Evolutionary conservation across 805 yeast genomes (phyloP).

Genomic region (Metschnikowia lunata): DNA sequence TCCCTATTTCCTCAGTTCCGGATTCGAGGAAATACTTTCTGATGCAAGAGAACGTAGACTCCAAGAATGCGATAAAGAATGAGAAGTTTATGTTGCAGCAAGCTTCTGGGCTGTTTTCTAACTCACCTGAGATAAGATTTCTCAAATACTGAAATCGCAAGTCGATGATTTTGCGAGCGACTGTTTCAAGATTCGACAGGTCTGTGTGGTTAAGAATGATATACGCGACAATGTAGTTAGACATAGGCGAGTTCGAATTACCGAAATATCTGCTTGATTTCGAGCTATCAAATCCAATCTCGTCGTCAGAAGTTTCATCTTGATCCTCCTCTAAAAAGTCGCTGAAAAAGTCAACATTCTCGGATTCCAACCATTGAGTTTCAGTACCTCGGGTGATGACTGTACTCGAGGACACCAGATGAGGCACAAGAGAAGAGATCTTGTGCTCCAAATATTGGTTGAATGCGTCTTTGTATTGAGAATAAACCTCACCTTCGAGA

Average conservation of each 20-base stretch:
- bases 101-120: neutral
- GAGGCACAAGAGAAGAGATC: conserved; percentile 21
- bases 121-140: neutral
- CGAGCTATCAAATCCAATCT: neutral
- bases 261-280: conserved; percentile 1
- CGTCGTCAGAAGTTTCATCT: conserved; percentile 9
- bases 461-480: conserved; percentile 23
- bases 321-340: conserved; percentile 12
- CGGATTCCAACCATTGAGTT: conserved; percentile 13
- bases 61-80: conserved; percentile 28
- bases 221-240: conserved; percentile 31
- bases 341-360: conserved; percentile 16
- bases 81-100: conserved; percentile 22
- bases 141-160: conserved; percentile 22
- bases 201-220: conserved; percentile 23
- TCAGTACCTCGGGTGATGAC: neutral
- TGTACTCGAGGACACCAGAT: conserved; percentile 4
- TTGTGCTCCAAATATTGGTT: conserved; percentile 22
- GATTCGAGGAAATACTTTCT: conserved; percentile 20
- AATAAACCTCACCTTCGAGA: conserved; percentile 15
- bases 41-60: conserved; percentile 29
- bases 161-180: conserved; percentile 22
- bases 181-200: conserved; percentile 15
- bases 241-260: conserved; percentile 21
- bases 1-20: conserved; percentile 13